Conservation (phyloP, 768 basidiomycete species). For the Hygrocybe punicea region DNA sequence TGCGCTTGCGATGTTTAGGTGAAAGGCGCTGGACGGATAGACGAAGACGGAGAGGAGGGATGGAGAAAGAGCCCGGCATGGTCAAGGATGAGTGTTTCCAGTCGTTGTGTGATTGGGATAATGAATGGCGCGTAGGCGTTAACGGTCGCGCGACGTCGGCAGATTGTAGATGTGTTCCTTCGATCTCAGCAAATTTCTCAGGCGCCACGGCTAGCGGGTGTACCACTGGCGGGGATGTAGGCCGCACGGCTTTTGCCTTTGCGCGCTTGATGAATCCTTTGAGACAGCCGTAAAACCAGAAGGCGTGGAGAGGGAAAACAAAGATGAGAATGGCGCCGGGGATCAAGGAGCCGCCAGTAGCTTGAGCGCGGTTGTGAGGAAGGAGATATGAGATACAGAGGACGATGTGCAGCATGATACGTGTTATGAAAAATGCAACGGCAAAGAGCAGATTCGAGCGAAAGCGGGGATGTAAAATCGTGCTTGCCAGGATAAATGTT, state of each 20-base stretch:
- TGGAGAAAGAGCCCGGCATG: slow-evolving; percentile 1
- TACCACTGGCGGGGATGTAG: not conserved
- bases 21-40: not conserved
- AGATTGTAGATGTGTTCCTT: no score
- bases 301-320: slow-evolving; percentile 49
- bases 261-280: slow-evolving; percentile 42
- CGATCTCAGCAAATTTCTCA: not conserved
- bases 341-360: slow-evolving; percentile 33
- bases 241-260: not conserved
- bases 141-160: not conserved
- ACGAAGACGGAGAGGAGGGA: not conserved
- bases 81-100: not conserved
- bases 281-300: slow-evolving; percentile 53
- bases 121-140: not conserved
- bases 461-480: slow-evolving; percentile 41
- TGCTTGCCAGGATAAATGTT: slow-evolving; percentile 50
- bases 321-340: slow-evolving; percentile 39
- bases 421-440: slow-evolving; percentile 47
- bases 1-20: not conserved
- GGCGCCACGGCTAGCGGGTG: not conserved
- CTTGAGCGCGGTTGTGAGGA: slow-evolving; percentile 25
- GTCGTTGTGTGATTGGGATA: not conserved
- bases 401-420: slow-evolving; percentile 46
- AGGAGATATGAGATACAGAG: slow-evolving; percentile 33
- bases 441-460: slow-evolving; percentile 53